These are phyloP conservation scores for Epipyxis sp. DNA, from an alignment of 108 stramenopile genomes.

Conservation along the genomic window DNA sequence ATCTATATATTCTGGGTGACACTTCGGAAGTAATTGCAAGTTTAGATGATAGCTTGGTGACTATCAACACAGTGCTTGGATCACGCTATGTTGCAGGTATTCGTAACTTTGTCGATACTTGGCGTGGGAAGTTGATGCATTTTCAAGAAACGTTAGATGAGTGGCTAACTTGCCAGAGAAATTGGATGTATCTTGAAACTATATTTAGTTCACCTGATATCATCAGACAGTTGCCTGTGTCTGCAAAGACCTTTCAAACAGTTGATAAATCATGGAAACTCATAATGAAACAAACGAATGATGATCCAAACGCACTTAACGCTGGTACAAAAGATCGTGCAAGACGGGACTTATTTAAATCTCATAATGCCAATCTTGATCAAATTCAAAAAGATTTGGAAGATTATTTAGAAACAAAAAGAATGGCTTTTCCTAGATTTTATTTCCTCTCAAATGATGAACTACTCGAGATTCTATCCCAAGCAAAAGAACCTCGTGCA, in stretches of 20 bases:
- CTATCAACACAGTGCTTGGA: constrained; percentile 65
- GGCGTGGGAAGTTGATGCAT: constrained; percentile 59
- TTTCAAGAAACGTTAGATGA: constrained; percentile 67
- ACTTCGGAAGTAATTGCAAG: constrained; percentile 57
- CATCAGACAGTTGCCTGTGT: constrained; percentile 62
- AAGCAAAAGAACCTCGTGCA: constrained; percentile 64
- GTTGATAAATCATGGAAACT: constrained; percentile 62
- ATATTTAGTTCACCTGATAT: constrained; percentile 68
- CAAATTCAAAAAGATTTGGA: constrained; percentile 67
- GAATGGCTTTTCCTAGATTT: constrained; percentile 65
- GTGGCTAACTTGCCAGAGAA: constrained; percentile 58
- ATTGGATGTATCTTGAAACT: constrained; percentile 70
- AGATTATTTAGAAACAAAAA: constrained; percentile 69
- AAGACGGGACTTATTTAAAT: constrained; percentile 47
- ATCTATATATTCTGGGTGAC: constrained; percentile 65
- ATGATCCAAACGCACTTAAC: constrained; percentile 61
- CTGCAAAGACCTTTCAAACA: constrained; percentile 58
- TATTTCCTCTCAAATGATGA: constrained; percentile 69
- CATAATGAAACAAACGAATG: constrained; percentile 57
- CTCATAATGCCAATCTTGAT: constrained; percentile 60
- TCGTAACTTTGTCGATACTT: constrained; percentile 54
- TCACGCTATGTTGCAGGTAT: constrained; percentile 63
- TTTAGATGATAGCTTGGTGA: constrained; percentile 67
- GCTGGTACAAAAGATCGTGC: constrained; percentile 52
- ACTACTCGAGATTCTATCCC: constrained; percentile 65